Base-by-base conservation (phyloP, 371 early-diverging fungal genomes). In the Phascolomyces articulosus region DNA sequence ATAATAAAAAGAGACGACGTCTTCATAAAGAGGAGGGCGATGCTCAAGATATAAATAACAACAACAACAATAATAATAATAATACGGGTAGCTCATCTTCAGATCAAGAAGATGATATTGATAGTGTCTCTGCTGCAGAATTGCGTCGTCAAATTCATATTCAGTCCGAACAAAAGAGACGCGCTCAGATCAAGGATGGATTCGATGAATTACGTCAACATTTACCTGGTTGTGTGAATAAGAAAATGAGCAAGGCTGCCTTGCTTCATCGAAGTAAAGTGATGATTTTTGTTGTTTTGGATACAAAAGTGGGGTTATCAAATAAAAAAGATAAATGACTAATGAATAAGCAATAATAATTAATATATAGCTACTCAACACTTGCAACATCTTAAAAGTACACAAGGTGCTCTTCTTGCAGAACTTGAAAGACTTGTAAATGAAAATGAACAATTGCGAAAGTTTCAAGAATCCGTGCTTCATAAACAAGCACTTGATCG, bases 171-270 rank as follows among this genome's bases (percentile, higher is more conserved):
- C 86, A 86, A 57, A 86, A 83, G 69, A 76, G 86, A 55, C 82
- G 86, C 40, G 86, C 86, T 34, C 84, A 85, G 66, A 85, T 85
- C 59, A 82, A 82, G 58, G 85, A 85, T 73, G 85, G 85, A 0
- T 85, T 85, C 66, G 83, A 85, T 40, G 80, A 83, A 59, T 72
- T 84, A 55, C 80, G 84, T 44, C 75, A 80, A 58, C 83, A 85
- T 44, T 69, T 85, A 40, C 86, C 86, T 47, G 80, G 79, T 55
- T 80, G 82, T 62, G 66, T 75, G 31, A 83, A 78, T 64, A 84
- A 84, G 60, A 84, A 85, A 66, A 82, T 85, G 79, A 81, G 82
- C 64, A 85, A 85, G 64, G 86, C 84, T 49, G 77, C 81, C 23
- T 63, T 85, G 40, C 74, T 86, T 29, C 80, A 79, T 59, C 74